Conservation (phyloP, 768 basidiomycete species). For the Boletus rubescentipes region DNA sequence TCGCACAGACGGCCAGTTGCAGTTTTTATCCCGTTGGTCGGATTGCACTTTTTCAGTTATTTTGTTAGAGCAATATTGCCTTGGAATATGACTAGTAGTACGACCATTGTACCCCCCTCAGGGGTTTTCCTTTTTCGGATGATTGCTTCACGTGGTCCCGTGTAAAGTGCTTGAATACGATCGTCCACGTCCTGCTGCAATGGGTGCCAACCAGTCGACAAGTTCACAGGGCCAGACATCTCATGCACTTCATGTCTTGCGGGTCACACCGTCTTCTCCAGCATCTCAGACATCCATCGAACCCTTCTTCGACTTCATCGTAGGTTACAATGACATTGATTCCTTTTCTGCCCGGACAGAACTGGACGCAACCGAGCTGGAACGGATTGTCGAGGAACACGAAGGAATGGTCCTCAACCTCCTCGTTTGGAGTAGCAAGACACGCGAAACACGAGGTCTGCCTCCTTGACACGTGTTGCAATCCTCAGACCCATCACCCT, state of each 20-base stretch:
- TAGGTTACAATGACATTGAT: constrained; percentile 79
- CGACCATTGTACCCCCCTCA: neutral
- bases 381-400: constrained; percentile 79
- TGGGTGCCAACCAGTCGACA: constrained; percentile 78
- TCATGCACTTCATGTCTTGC: constrained; percentile 80
- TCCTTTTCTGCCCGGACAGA: constrained; percentile 44
- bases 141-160: neutral
- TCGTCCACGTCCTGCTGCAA: constrained; percentile 24
- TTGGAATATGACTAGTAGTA: too few species aligned
- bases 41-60: too few species aligned
- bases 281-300: constrained; percentile 82
- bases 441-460: constrained; percentile 65
- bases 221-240: constrained; percentile 34
- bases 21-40: too few species aligned
- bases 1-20: neutral
- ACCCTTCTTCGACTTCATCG: constrained; percentile 96
- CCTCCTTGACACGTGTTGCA: neutral
- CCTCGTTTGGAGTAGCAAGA: constrained; percentile 84
- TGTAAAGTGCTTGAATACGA: neutral
- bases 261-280: constrained; percentile 87
- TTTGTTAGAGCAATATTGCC: too few species aligned
- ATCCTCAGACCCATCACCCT: neutral
- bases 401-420: constrained; percentile 70
- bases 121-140: constrained; percentile 13
- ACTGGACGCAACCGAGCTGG: constrained; percentile 70